Evolutionary conservation across 345 rosid species (phyloP).

Genomic region (Eucalyptus coolabah): DNA sequence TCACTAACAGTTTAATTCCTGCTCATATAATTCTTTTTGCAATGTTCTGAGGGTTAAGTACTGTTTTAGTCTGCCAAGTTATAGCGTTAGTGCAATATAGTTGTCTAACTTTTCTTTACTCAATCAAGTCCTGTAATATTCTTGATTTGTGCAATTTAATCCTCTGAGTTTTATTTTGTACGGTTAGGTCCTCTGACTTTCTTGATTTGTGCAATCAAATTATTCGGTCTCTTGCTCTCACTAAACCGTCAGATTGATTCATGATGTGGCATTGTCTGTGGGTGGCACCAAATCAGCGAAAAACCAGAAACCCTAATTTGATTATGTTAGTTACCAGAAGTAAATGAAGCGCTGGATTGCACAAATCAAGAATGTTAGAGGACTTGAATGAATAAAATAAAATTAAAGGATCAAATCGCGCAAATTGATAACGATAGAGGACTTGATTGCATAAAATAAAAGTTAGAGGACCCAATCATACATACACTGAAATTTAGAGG

Average conservation of each 20-base stretch:
- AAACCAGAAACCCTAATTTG: background rate
- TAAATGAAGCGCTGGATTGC: background rate
- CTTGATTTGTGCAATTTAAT: background rate
- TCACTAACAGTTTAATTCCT: background rate
- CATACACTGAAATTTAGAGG: background rate
- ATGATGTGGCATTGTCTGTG: background rate
- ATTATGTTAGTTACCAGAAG: background rate
- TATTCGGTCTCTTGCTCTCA: background rate
- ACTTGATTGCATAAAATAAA: background rate
- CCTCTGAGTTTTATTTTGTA: background rate
- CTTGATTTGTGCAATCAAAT: background rate
- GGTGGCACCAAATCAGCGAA: background rate
- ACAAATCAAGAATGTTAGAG: background rate
- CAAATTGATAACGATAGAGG: background rate
- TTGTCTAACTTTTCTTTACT: background rate
- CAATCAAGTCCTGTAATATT: background rate
- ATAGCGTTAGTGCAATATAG: background rate
- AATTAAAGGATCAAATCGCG: background rate
- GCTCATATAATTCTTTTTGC: background rate
- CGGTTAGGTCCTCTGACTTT: background rate
- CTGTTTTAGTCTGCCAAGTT: background rate
- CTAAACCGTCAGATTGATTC: background rate
- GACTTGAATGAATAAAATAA: background rate
- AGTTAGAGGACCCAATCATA: background rate
- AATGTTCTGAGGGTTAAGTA: background rate